Conservation (phyloP, 768 basidiomycete species). For the Cantharellus anzutake region DNA sequence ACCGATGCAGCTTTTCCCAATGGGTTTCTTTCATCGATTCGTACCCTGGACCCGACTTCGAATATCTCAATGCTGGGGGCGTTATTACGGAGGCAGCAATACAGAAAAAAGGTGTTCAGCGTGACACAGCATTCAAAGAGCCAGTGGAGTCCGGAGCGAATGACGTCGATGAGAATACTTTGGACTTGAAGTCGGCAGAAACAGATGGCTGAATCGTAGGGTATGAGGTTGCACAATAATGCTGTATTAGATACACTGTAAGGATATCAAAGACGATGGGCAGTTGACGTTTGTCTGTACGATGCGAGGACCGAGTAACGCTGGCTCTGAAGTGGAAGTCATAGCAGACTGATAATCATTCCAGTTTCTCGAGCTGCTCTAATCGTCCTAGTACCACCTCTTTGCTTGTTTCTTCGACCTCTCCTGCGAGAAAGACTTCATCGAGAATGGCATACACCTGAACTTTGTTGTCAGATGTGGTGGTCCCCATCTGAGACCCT, state of each 20-base stretch:
- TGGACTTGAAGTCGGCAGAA: not conserved
- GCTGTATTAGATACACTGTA: too few relatives aligned
- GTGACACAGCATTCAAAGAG: not conserved
- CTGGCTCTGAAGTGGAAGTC: too few relatives aligned
- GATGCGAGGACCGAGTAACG: too few relatives aligned
- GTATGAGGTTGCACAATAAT: too few relatives aligned
- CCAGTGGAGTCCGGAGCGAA: not conserved
- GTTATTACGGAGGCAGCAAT: conserved; percentile 54
- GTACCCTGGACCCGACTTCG: conserved; percentile 59
- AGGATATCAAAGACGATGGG: too few relatives aligned
- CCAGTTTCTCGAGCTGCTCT: conserved; percentile 85
- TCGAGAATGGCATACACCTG: conserved; percentile 97
- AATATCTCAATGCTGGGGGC: conserved; percentile 61
- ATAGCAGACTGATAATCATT: conserved; percentile 24
- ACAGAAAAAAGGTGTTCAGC: conserved; percentile 15
- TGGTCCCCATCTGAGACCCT: not conserved
- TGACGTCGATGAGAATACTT: not conserved
- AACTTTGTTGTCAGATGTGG: not conserved
- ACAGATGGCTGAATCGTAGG: not conserved
- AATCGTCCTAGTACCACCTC: conserved; percentile 82
- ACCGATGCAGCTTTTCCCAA: conserved; percentile 45
- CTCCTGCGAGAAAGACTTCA: conserved; percentile 94
- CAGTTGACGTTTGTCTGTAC: too few relatives aligned
- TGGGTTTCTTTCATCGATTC: conserved; percentile 64
- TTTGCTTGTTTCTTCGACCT: conserved; percentile 96